Base-by-base conservation (phyloP, 164 flowering plant genomes). In the Umbellularia californica region DNA sequence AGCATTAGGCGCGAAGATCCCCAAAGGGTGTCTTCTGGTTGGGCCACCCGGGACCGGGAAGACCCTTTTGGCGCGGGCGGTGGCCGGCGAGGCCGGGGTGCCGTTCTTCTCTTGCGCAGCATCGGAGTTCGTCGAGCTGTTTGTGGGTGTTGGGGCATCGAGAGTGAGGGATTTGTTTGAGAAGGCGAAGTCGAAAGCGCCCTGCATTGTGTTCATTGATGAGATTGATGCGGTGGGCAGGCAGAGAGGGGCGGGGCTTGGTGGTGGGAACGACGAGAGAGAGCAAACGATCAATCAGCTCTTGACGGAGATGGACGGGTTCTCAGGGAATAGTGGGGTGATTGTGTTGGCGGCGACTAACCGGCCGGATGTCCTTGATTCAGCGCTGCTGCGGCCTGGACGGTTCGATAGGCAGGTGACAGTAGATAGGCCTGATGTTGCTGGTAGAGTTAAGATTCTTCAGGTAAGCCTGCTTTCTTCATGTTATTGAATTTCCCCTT, bases 141-240 rank as follows among this genome's bases (percentile, higher is more conserved):
- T 95, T 77, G 99, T 95, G 55, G 99, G 99, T 50, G 99, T 95
- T 50, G 99, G 99, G 24, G 97, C 99, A 1, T 95, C 99, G 1
- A 89, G 99, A 75, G 99, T 95, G 33, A 72, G 99, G 82, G 97
- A 93, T 80, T 83, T 95, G 85, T 95, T 95, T 62, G 97, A 95
- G 84, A 93, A 93, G 84, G 99, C 99, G 0, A 95, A 93, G 85
- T 78, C 93, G 5, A 93, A 93, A 72, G 99, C 98, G 0, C 98
- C 98, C 1, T 93, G 98, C 83, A 93, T 93, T 83, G 97, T 93
- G 77, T 93, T 95, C 51, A 93, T 95, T 77, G 99, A 95, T 88
- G 99, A 95, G 77, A 95, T 95, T 75, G 99, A 95, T 84, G 99
- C 99, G 0, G 97, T 95, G 71, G 98, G 99, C n/a, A 88, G 98